Conservation (phyloP, 352 stramenopile species). For the Pythium angustatum region DNA sequence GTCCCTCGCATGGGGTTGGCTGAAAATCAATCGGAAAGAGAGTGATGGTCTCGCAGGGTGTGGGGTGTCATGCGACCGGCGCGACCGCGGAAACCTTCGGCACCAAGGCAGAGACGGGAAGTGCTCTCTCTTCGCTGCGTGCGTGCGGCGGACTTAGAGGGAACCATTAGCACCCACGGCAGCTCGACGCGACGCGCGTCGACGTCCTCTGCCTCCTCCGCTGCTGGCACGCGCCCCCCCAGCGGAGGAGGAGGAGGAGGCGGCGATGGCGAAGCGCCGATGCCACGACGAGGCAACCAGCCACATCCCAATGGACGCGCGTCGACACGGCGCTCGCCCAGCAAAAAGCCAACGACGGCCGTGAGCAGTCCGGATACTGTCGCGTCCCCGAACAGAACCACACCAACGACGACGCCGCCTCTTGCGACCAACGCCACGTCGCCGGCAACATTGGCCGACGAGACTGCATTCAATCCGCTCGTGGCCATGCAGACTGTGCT, state of each 20-base stretch:
- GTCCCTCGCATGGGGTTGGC: neutral
- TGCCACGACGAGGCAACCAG: too few species aligned
- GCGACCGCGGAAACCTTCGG: too few species aligned
- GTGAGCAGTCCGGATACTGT: too few species aligned
- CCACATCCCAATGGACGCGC: neutral
- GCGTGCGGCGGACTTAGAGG: too few species aligned
- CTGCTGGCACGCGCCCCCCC: too few species aligned
- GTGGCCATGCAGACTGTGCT: conserved; percentile 28
- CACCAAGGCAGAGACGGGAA: too few species aligned
- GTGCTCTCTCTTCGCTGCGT: too few species aligned
- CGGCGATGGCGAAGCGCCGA: neutral
- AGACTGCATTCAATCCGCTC: conserved; percentile 27
- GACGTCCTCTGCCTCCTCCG: conserved; percentile 11
- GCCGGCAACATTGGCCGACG: neutral
- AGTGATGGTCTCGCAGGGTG: conserved; percentile 1
- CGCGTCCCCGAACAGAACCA: too few species aligned
- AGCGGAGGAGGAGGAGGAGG: neutral
- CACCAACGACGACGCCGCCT: neutral
- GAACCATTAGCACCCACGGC: conserved; percentile 18
- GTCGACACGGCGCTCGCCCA: conserved; percentile 16
- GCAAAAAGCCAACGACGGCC: conserved; percentile 9
- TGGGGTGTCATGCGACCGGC: too few species aligned
- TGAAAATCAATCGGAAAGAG: neutral
- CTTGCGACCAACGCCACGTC: neutral
- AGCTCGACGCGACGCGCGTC: conserved; percentile 12